phyloP scores from a whole-genome alignment of 73 alveolate species.

The Paramecium caudatum region DNA sequence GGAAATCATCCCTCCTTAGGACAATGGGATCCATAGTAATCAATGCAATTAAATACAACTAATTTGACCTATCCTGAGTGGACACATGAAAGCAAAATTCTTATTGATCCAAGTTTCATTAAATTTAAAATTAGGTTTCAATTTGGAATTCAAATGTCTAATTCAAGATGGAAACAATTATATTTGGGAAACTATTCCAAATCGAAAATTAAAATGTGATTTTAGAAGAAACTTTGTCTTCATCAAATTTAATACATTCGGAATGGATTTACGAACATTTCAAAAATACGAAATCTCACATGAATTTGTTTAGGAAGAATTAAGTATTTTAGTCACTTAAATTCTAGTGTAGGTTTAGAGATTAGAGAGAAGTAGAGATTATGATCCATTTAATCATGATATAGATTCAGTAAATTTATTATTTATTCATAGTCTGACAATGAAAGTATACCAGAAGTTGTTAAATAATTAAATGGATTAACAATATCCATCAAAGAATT shows the following conservation, averaged over 20 bases:
- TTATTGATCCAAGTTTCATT: background rate
- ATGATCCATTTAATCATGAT: slow-evolving; percentile 25
- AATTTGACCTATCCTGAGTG: slow-evolving; percentile 3
- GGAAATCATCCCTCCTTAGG: slow-evolving; percentile 14
- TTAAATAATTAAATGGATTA: background rate
- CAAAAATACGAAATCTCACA: slow-evolving; percentile 49
- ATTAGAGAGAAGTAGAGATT: background rate
- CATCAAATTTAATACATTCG: background rate
- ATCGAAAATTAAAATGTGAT: background rate
- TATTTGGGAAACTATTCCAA: slow-evolving; percentile 30
- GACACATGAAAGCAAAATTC: slow-evolving; percentile 44
- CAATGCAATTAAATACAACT: slow-evolving; percentile 18
- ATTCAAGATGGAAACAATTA: slow-evolving; percentile 2
- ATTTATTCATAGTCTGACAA: slow-evolving; percentile 22
- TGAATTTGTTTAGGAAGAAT: slow-evolving; percentile 53
- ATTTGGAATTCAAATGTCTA: slow-evolving; percentile 33
- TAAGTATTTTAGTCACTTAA: background rate
- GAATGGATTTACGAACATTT: slow-evolving; percentile 28
- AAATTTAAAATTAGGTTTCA: background rate
- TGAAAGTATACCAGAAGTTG: slow-evolving; percentile 12
- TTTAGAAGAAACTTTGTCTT: background rate
- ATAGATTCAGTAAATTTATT: slow-evolving; percentile 25
- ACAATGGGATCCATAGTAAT: slow-evolving; percentile 44
- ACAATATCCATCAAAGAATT: background rate
- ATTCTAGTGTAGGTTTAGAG: slow-evolving; percentile 17